Evolutionary conservation across 129 eudicot species (phyloP).

Genomic region (Pittosporum tobira): DNA sequence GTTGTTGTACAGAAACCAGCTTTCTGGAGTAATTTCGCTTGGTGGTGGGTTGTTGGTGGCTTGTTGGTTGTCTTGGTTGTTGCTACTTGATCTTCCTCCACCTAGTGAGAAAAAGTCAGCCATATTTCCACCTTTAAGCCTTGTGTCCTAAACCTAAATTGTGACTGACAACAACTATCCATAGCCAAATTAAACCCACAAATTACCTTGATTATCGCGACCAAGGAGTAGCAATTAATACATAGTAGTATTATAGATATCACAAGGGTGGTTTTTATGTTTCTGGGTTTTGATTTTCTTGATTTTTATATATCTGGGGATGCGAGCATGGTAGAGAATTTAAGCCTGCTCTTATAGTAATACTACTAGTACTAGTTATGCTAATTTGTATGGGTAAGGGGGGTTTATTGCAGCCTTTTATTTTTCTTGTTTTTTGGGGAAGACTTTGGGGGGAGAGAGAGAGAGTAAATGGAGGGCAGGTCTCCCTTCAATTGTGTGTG

Average conservation of each 20-base stretch:
- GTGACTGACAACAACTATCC: slow-evolving; percentile 45
- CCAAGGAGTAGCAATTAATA: no score
- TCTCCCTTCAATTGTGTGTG: slow-evolving; percentile 14
- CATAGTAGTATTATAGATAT: no score
- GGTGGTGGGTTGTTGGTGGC: slow-evolving; percentile 13
- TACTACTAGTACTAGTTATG: no score
- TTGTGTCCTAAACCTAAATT: slow-evolving; percentile 25
- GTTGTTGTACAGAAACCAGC: slow-evolving; percentile 30
- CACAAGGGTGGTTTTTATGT: no score
- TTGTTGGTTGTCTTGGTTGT: slow-evolving; percentile 13
- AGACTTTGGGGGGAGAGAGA: slow-evolving; percentile 3
- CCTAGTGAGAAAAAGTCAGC: slow-evolving; percentile 80
- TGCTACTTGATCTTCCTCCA: slow-evolving; percentile 22
- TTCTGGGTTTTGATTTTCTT: no score
- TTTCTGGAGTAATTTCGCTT: slow-evolving; percentile 21
- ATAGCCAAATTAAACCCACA: slow-evolving; percentile 27
- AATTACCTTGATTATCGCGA: no score
- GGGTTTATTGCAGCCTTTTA: background rate
- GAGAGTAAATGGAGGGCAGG: slow-evolving; percentile 8
- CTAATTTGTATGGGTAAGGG: background rate
- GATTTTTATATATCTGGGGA: no score
- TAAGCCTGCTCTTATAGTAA: no score
- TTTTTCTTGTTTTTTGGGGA: background rate
- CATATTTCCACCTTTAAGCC: slow-evolving; percentile 33
- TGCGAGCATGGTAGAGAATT: no score